Base-by-base conservation (phyloP, 2,329 filamentous ascomycete genomes). In the Pseudogymnoascus sp. region DNA sequence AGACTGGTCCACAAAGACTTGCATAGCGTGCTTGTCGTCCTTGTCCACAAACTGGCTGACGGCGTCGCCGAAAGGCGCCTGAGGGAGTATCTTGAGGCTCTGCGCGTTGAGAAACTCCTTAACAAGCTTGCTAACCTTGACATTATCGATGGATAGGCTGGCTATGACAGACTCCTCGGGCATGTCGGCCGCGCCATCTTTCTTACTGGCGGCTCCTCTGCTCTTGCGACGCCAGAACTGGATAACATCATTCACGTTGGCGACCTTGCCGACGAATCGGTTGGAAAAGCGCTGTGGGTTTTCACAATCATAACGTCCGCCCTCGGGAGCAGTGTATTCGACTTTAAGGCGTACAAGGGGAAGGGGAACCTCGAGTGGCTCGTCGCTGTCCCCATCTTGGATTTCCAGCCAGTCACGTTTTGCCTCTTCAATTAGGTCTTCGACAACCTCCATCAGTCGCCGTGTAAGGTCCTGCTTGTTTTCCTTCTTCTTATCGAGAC, bases 261-360 rank as follows among this genome's bases (percentile, higher is more conserved):
- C 94, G 1, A 99, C 93, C 69, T 85, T 89, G n/a, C 86, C 88
- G 1, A 88, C 81, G 67, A 97, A 99, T 2, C 91, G 84, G 71
- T 96, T 96, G 0, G 93, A 97, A 70, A 97, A 97, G 7, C 94
- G 86, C 71, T 97, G 94, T 0, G 94, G 92, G 64, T 99, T 99
- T 72, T 97, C 94, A 65, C 89, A 87, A 66, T 97, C 90, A 69
- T 91, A 99, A 35, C 85, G 84, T 12, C 91, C 89, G 3, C 91
- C 91, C 30, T 95, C 90, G 0, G 88, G 88, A 0, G 91, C 86
- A 0, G 90, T 89, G 66, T 91, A 94, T 69, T 99, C 94, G 0
- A 99, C 92, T 64, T 92, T 91, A 14, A 99, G 81, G 18, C 94
- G 85, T 38, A 99, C 87, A 1, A 99, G 80, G 0, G 94, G 94